Base-by-base conservation (phyloP, 495 filamentous ascomycete genomes). In the Darksidea phi region DNA sequence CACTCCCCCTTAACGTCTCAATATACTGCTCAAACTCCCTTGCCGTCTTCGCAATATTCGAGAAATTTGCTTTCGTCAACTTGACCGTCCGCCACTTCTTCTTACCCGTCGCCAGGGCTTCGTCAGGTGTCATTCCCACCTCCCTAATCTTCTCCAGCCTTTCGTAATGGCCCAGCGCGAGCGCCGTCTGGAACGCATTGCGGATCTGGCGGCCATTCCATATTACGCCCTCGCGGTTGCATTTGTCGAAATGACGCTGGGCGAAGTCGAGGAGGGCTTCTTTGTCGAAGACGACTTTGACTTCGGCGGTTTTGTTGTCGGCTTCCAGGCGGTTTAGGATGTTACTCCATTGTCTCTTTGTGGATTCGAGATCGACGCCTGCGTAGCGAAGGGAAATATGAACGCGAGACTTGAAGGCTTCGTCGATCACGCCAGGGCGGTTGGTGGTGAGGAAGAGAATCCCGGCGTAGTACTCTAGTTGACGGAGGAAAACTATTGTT, bases 401-500 rank as follows among this genome's bases (percentile, higher is more conserved):
- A 62, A 95, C 86, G 8, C 83, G 82, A 38, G 76, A 80, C 62
- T 84, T 82, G 72, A 86, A 86, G 23, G 84, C 84, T 50, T 84
- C 82, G 67, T 88, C 84, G 49, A 88, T 87, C 21, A 75, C 83
- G 72, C 90, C 87, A 17, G 88, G 85, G 3, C 86, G 84, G 69
- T 91, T 91, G 17, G 89, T 92, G 1, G 87, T 90, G 7, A 90
- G 71, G 76, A 89, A 89, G 15, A 89, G 72, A 62, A 89, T 88
- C 1, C 85, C 86, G 67, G 90, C 86, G 78, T 89, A 88, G 62
- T 88, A 87, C 63, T 90, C 87, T 12, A 77, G 67, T 50, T 72
- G 59, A 5, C 75, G 67, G 18, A 77, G 68, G 67, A 77, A 77
- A 54, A 75, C 54, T 57, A n/a, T n/a, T n/a, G n/a, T 17, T 28